These are phyloP conservation scores for Geotrichum carabidarum DNA, from an alignment of 1,139 yeast species.

Conservation along the genomic window DNA sequence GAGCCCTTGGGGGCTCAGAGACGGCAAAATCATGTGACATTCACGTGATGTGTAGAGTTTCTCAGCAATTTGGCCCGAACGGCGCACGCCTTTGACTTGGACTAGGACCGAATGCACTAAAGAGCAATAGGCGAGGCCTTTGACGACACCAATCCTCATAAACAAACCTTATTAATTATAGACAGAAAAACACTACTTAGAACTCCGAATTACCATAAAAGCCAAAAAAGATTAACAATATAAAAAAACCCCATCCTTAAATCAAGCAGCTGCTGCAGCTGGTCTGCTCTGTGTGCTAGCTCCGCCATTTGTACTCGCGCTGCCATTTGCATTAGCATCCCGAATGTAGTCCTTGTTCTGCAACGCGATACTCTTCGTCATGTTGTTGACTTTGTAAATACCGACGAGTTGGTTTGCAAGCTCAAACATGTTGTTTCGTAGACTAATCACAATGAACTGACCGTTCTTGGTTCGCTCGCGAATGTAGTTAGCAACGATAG, in stretches of 20 bases:
- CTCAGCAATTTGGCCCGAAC: too few relatives aligned
- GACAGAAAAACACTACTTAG: neutral
- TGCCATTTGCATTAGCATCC: neutral
- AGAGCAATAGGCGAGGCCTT: too few relatives aligned
- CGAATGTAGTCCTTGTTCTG: conserved; percentile 50
- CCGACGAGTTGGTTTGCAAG: conserved; percentile 92
- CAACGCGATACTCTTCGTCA: conserved; percentile 78
- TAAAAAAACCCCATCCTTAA: neutral
- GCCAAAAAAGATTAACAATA: neutral
- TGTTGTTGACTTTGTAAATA: conserved; percentile 86
- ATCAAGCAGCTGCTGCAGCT: neutral
- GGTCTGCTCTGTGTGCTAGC: neutral
- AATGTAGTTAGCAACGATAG: conserved; percentile 94
- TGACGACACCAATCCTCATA: neutral
- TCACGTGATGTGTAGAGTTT: too few relatives aligned
- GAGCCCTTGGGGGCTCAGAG: too few relatives aligned
- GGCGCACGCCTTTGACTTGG: too few relatives aligned
- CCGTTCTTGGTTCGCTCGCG: conserved; percentile 94
- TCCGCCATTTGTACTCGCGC: neutral
- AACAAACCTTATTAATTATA: neutral
- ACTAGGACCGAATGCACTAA: too few relatives aligned
- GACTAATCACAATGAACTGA: conserved; percentile 90
- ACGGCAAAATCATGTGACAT: too few relatives aligned
- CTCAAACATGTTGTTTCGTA: conserved; percentile 97
- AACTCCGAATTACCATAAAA: neutral